These are phyloP conservation scores for Phaffomyces antillensis DNA, from an alignment of 805 yeast species.

Conservation along the genomic window DNA sequence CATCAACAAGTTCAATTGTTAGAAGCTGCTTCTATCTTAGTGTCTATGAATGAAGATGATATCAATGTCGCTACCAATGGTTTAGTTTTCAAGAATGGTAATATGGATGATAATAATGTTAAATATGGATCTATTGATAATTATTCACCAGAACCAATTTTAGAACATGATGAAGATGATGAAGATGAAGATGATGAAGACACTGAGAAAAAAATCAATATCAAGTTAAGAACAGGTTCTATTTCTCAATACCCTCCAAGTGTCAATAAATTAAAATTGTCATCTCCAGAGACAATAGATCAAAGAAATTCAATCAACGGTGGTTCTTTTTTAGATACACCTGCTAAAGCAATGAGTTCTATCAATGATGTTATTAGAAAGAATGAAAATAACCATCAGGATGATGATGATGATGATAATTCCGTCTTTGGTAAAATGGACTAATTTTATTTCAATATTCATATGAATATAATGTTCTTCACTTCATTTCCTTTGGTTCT, in stretches of 20 bases:
- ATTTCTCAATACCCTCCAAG: conserved; percentile 41
- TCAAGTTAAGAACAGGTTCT: conserved; percentile 32
- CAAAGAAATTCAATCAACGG: conserved; percentile 18
- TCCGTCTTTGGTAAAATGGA: conserved; percentile 35
- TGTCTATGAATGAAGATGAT: conserved; percentile 13
- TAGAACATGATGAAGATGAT: conserved; percentile 7
- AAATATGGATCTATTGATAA: conserved; percentile 12
- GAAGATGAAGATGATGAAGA: conserved; percentile 5
- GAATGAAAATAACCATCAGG: neutral
- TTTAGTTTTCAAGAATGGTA: conserved; percentile 2
- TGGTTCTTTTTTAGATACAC: conserved; percentile 28
- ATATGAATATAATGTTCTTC: neutral
- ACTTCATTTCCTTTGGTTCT: neutral
- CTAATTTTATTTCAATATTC: neutral
- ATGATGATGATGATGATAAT: conserved; percentile 20
- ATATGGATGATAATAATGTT: conserved; percentile 5
- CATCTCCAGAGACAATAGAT: conserved; percentile 5
- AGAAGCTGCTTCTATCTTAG: conserved; percentile 22
- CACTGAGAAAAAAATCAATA: conserved; percentile 3
- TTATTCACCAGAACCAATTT: conserved; percentile 8
- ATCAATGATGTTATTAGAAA: conserved; percentile 2
- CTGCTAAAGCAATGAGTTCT: conserved; percentile 8
- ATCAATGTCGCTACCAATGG: conserved; percentile 1
- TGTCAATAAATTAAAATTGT: conserved; percentile 1
- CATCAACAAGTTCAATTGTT: conserved; percentile 22